phyloP scores from a whole-genome alignment of 768 basidiomycete species.

The Collybiopsis luxurians region DNA sequence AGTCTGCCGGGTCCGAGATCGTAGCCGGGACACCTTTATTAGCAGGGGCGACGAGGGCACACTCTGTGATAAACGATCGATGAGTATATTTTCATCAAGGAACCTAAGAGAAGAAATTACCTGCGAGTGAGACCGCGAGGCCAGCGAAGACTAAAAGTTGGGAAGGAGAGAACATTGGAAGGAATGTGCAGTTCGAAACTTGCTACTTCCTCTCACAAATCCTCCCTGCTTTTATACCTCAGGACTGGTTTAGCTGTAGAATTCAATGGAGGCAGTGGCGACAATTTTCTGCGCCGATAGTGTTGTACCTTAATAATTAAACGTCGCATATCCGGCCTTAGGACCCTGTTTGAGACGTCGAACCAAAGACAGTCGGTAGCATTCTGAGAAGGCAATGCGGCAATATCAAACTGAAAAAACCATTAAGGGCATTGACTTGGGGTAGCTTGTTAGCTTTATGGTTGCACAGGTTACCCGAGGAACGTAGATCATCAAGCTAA shows the following conservation, averaged over 20 bases:
- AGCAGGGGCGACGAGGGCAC: not conserved
- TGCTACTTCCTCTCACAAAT: not conserved
- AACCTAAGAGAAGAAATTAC: not conserved
- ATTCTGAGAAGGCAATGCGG: not conserved
- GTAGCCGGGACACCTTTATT: slow-evolving; percentile 3
- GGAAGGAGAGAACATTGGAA: not conserved
- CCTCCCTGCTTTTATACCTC: not conserved
- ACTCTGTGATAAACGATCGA: too few species aligned
- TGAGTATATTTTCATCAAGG: too few species aligned
- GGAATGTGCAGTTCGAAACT: not conserved
- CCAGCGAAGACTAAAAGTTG: slow-evolving; percentile 1
- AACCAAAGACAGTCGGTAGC: not conserved
- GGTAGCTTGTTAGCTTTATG: not conserved
- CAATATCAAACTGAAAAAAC: too few species aligned
- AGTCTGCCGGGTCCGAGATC: slow-evolving; percentile 1
- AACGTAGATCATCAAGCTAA: too few species aligned
- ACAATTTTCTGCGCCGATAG: too few species aligned
- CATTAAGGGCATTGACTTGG: too few species aligned
- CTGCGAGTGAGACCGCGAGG: slow-evolving; percentile 1
- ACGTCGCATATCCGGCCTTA: too few species aligned
- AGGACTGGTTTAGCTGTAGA: not conserved
- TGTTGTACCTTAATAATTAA: too few species aligned
- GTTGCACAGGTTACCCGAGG: not conserved
- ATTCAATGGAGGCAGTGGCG: too few species aligned
- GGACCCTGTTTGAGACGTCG: not conserved